Conservation (phyloP, 2,329 filamentous ascomycete species). For the Aspergillus terreus region DNA sequence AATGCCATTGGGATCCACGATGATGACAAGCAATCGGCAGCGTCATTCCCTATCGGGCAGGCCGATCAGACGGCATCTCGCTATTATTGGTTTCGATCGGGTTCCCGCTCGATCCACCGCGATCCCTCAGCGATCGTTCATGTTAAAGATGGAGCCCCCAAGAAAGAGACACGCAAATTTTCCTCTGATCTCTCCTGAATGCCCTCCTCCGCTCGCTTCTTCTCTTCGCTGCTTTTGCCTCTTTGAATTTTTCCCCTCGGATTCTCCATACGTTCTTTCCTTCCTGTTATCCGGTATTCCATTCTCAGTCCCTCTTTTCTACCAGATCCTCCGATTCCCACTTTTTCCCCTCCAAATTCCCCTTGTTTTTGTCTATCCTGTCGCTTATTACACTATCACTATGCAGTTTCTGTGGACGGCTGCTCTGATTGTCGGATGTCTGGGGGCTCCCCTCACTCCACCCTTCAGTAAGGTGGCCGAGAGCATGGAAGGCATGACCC, state of each 20-base stretch:
- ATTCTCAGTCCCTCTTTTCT: background rate
- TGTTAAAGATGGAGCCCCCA: background rate
- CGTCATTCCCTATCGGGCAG: too few species aligned
- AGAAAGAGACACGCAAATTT: background rate
- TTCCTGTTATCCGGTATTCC: background rate
- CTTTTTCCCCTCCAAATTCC: background rate
- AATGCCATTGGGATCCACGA: too few species aligned
- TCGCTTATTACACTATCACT: background rate
- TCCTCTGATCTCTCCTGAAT: background rate
- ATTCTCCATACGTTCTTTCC: background rate
- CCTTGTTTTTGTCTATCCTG: background rate
- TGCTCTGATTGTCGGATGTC: conserved; percentile 5
- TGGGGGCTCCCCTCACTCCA: conserved; percentile 4
- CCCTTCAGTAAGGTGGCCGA: background rate
- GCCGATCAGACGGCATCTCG: too few species aligned
- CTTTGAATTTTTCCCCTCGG: background rate
- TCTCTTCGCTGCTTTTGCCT: background rate
- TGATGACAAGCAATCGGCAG: too few species aligned
- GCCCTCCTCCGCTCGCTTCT: background rate
- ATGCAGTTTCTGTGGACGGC: conserved; percentile 9
- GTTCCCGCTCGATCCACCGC: too few species aligned
- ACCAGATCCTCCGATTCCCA: background rate
- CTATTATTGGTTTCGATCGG: too few species aligned
- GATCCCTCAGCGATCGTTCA: background rate
- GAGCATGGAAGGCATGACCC: background rate